Percentiles rank a stretch among this genome's conserved stretches.
phyloP scores from a whole-genome alignment of 2,329 filamentous ascomycete genomes.

The Monilinia polystroma region DNA sequence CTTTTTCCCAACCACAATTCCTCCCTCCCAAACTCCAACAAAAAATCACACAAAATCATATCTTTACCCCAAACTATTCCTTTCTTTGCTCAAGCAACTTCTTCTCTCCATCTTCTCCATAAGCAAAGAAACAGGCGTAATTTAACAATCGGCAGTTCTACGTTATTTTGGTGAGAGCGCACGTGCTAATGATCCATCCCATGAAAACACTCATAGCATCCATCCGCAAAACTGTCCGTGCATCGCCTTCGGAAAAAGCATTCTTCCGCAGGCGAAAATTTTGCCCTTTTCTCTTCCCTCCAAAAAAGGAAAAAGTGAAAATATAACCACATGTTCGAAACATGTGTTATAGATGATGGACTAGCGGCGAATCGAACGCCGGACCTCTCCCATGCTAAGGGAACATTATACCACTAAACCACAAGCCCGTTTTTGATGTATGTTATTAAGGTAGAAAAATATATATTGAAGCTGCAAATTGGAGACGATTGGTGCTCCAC shows the following conservation, averaged over 20 bases:
- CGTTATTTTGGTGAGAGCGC: too few relatives aligned
- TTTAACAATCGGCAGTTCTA: too few relatives aligned
- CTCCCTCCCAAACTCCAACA: neutral
- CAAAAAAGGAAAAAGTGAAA: neutral
- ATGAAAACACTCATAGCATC: too few relatives aligned
- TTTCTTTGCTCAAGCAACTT: too few relatives aligned
- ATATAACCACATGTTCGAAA: neutral
- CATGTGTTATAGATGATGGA: neutral
- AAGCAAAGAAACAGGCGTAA: too few relatives aligned
- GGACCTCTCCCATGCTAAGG: neutral
- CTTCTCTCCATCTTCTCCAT: too few relatives aligned
- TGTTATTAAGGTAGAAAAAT: neutral
- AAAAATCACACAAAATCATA: neutral
- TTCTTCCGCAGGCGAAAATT: neutral
- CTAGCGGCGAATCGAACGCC: neutral
- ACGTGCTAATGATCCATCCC: too few relatives aligned
- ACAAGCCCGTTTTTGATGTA: neutral
- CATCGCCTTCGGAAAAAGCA: neutral
- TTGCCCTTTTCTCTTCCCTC: neutral
- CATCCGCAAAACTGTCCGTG: too few relatives aligned
- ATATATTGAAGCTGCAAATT: too few relatives aligned
- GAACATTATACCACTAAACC: slow-evolving; percentile 12
- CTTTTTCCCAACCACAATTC: neutral
- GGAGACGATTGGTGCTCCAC: neutral
- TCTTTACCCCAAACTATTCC: too few relatives aligned